Evolutionary conservation across 1,139 yeast species (phyloP).

Genomic region (Saccharomyces uvarum): DNA sequence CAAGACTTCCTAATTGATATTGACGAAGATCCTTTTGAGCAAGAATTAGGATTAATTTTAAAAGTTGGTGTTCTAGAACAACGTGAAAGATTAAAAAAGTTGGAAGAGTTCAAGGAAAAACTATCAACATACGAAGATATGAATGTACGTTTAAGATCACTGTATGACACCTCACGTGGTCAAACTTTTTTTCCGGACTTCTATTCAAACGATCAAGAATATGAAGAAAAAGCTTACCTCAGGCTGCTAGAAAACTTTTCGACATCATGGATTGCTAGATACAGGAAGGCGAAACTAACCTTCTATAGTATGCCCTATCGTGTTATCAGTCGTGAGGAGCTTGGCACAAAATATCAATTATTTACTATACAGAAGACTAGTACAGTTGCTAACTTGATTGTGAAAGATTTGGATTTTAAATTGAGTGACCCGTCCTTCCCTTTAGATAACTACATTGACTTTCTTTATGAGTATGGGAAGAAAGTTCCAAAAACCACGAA

Average conservation of each 20-base stretch:
- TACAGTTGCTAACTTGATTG: slow-evolving; percentile 25
- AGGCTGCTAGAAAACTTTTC: slow-evolving; percentile 39
- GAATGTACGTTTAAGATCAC: not conserved
- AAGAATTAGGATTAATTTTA: slow-evolving; percentile 63
- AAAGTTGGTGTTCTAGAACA: slow-evolving; percentile 69
- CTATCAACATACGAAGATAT: slow-evolving; percentile 2
- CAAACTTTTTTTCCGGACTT: not conserved
- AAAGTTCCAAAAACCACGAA: slow-evolving; percentile 60
- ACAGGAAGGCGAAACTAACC: slow-evolving; percentile 39
- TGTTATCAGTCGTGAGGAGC: slow-evolving; percentile 12
- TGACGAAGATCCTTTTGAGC: slow-evolving; percentile 75
- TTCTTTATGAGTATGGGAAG: slow-evolving; percentile 64
- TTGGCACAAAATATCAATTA: slow-evolving; percentile 16
- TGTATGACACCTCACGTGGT: not conserved
- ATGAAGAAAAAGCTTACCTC: slow-evolving; percentile 9
- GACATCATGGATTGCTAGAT: slow-evolving; percentile 49
- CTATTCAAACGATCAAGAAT: not conserved
- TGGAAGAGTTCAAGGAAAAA: slow-evolving; percentile 42
- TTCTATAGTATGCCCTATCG: slow-evolving; percentile 32
- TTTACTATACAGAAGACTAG: slow-evolving; percentile 19
- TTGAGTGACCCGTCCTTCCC: slow-evolving; percentile 50
- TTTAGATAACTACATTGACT: slow-evolving; percentile 43
- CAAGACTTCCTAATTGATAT: slow-evolving; percentile 34
- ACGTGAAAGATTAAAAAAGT: slow-evolving; percentile 51
- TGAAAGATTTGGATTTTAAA: slow-evolving; percentile 45